Evolutionary conservation across 2,329 filamentous ascomycete species (phyloP).

Genomic region (Neopestalotiopsis sp.): DNA sequence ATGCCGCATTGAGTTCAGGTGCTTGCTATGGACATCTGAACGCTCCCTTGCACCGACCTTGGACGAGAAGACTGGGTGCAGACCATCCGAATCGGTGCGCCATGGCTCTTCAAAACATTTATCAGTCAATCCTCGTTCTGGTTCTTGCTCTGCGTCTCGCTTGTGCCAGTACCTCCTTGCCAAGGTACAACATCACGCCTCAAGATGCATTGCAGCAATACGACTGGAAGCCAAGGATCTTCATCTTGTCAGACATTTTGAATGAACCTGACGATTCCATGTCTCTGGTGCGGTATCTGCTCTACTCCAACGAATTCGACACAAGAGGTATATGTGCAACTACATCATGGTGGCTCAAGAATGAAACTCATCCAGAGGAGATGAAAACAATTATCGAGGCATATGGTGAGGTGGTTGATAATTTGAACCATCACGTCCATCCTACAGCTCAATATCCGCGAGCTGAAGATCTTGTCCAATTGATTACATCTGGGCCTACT

Average conservation of each 20-base stretch:
- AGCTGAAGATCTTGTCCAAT: slow-evolving; percentile 31
- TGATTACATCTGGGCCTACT: slow-evolving; percentile 39
- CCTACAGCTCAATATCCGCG: slow-evolving; percentile 41
- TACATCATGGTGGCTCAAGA: slow-evolving; percentile 43
- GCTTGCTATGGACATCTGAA: no score
- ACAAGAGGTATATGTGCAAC: slow-evolving; percentile 40
- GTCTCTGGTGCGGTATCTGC: slow-evolving; percentile 39
- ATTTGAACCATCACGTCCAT: slow-evolving; percentile 48
- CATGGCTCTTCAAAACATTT: no score
- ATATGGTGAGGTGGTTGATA: slow-evolving; percentile 41
- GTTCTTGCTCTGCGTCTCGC: no score
- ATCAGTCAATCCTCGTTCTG: no score
- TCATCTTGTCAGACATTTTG: slow-evolving; percentile 41
- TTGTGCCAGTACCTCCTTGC: no score
- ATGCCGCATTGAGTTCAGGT: no score
- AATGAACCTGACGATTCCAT: slow-evolving; percentile 43
- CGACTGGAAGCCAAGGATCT: slow-evolving; percentile 30
- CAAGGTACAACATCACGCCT: not conserved
- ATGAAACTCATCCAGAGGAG: slow-evolving; percentile 35
- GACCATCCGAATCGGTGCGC: no score
- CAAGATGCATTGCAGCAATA: slow-evolving; percentile 1
- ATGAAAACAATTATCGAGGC: slow-evolving; percentile 41
- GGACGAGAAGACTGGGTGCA: no score
- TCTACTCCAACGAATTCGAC: slow-evolving; percentile 43
- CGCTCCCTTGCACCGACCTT: no score